Percentiles rank a stretch among this genome's conserved stretches.
These are phyloP conservation scores for Solanum rostratum DNA, from an alignment of 257 asterid species.

Conservation along the genomic window DNA sequence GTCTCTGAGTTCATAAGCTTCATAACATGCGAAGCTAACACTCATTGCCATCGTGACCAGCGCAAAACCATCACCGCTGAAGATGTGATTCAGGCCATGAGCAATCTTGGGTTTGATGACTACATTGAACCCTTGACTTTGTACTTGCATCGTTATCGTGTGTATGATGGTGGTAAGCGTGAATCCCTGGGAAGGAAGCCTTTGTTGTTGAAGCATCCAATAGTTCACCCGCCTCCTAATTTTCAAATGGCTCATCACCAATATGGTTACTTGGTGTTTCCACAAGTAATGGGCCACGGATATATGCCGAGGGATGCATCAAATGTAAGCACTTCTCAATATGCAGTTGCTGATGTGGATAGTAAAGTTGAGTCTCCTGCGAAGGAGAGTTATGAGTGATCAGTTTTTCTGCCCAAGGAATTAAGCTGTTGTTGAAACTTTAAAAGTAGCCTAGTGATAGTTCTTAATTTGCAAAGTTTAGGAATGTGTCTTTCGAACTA, in stretches of 20 bases:
- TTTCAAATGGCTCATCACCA: slow-evolving; percentile 21
- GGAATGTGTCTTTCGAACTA: background rate
- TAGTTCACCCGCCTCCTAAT: too few relatives aligned
- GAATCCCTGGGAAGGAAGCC: slow-evolving; percentile 57
- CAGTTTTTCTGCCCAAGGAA: slow-evolving; percentile 3
- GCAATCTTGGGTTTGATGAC: slow-evolving; percentile 88
- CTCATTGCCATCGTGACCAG: slow-evolving; percentile 91
- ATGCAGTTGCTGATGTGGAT: background rate
- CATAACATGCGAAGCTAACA: slow-evolving; percentile 91
- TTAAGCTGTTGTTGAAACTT: background rate
- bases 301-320: slow-evolving; percentile 32
- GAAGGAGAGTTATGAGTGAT: slow-evolving; percentile 37
- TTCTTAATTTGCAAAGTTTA: background rate
- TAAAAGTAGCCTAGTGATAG: background rate
- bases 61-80: slow-evolving; percentile 92
- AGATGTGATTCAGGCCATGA: slow-evolving; percentile 90
- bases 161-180: slow-evolving; percentile 58
- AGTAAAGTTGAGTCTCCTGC: slow-evolving; percentile 22
- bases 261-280: slow-evolving; percentile 35
- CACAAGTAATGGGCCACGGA: slow-evolving; percentile 28
- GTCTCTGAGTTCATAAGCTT: slow-evolving; percentile 92
- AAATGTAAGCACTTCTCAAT: slow-evolving; percentile 40
- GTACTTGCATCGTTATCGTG: slow-evolving; percentile 77
- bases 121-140: slow-evolving; percentile 77
- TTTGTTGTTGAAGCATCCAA: slow-evolving; percentile 26